Evolutionary conservation across 75 land plant species (phyloP), one percentile per base, ranked within the genome.

Genomic region (Azolla pinnata): DNA sequence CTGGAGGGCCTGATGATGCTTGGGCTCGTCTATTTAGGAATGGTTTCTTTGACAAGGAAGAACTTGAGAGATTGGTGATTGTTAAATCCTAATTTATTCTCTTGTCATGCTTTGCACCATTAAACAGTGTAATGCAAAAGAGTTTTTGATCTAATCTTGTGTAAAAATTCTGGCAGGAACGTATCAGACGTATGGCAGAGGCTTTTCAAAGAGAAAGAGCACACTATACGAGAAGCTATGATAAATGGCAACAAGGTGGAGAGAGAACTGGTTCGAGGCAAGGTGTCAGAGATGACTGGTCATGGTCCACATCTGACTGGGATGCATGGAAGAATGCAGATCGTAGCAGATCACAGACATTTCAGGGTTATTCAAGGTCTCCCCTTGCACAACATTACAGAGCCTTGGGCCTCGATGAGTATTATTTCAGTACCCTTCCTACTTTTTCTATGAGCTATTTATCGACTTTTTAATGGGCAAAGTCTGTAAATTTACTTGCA

Each of bases 101-200:
- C 14, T 14, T 38, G 7, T 8, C 7, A 38, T 38, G 42, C 42
- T 38, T 38, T 38, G 42, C 14, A 8, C 14, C 14, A 7, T 38
- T 38, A 38, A 38, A 38, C 14, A 38, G 14, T 38, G 42, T 8
- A 38, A 14, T 38, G 12, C 7, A 38, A 38, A 7, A 38, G 14
- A 38, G 14, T 38, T 38, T 8, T 14, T 38, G 23, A 46, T 2
- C n/a, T 3, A 46, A 4, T 46, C 49, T 18, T 23, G n/a, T n/a
- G n/a, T n/a, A n/a, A n/a, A n/a, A n/a, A n/a, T n/a, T n/a, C 10
- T 17, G n/a, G 21, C 49, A 46, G 49, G 49, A 46, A 23, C 49
- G 49, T 17, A 46, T 46, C 23, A 46, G 49, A 23, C 49, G 49
- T 14, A 46, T 46, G 49, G 49, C 49, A 18, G 49, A 46, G 49